These are phyloP conservation scores for Ceratobasidium sp. DNA, from an alignment of 1,284 basidiomycete genomes.

Conservation along the genomic window DNA sequence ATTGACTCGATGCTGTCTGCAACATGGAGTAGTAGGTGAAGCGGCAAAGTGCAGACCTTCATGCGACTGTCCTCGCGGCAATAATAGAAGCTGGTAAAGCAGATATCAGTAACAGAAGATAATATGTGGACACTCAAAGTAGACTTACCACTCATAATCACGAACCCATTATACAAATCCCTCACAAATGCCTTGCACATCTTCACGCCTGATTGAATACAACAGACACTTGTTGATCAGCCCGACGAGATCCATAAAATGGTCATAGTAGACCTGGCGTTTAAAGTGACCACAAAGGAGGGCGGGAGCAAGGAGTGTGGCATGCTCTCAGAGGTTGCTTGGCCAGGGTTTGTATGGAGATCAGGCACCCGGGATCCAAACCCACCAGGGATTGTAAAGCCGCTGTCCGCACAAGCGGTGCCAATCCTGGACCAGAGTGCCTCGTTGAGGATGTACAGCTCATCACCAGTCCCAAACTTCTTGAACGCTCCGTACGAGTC, in stretches of 20 bases:
- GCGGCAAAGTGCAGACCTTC: too few relatives aligned
- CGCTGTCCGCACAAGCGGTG: constrained; percentile 54
- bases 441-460: constrained; percentile 46
- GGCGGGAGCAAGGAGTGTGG: constrained; percentile 38
- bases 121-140: too few relatives aligned
- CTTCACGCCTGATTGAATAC: constrained; percentile 57
- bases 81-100: too few relatives aligned
- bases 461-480: constrained; percentile 48
- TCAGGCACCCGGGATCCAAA: constrained; percentile 61
- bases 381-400: constrained; percentile 59
- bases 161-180: constrained; percentile 62
- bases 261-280: constrained; percentile 53
- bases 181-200: constrained; percentile 57
- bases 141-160: constrained; percentile 61
- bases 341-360: constrained; percentile 55
- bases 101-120: too few relatives aligned
- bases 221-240: constrained; percentile 61
- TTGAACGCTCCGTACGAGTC: constrained; percentile 8
- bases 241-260: constrained; percentile 61
- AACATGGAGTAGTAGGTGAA: too few relatives aligned
- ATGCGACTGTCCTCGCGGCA: too few relatives aligned
- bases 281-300: constrained; percentile 34
- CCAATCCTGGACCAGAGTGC: constrained; percentile 60
- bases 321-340: constrained; percentile 56
- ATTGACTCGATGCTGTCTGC: too few relatives aligned